phyloP scores from a whole-genome alignment of 805 yeast genomes.

The Starmerella scarabaei region DNA sequence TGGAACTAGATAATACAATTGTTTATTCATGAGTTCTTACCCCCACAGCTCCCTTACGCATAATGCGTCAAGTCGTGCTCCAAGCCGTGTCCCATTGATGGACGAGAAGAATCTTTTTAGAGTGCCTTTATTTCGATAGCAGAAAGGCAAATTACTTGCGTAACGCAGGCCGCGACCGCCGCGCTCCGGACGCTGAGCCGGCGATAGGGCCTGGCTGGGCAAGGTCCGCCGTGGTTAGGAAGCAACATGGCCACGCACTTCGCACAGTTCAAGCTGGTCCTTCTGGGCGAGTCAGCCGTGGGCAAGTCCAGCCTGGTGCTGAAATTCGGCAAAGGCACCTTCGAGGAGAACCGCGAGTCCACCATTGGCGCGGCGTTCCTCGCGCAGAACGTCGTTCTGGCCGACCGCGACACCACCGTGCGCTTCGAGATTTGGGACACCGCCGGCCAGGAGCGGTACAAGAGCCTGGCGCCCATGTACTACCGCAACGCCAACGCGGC shows the following conservation, averaged over 20 bases:
- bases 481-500: slow-evolving; percentile 75
- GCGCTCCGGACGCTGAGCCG: too few species aligned
- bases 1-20: too few species aligned
- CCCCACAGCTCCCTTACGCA: too few species aligned
- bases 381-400: slow-evolving; percentile 53
- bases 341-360: slow-evolving; percentile 70
- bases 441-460: slow-evolving; percentile 88
- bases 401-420: slow-evolving; percentile 31
- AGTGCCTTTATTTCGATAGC: too few species aligned
- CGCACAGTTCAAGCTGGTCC: slow-evolving; percentile 54
- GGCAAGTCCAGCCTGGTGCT: slow-evolving; percentile 73
- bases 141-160: too few species aligned
- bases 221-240: too few species aligned
- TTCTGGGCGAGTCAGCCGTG: slow-evolving; percentile 69
- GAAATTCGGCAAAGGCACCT: slow-evolving; percentile 55
- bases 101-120: too few species aligned
- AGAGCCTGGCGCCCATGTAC: slow-evolving; percentile 71
- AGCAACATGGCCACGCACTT: slow-evolving; percentile 23
- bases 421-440: slow-evolving; percentile 66
- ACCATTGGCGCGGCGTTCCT: slow-evolving; percentile 99
- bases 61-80: too few species aligned
- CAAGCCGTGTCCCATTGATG: too few species aligned
- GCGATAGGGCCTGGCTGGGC: too few species aligned
- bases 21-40: too few species aligned
- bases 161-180: too few species aligned